Percentiles rank a stretch among this genome's conserved stretches.
These are phyloP conservation scores for Turritis glabra DNA, from an alignment of 345 rosid genomes.

Conservation along the genomic window DNA sequence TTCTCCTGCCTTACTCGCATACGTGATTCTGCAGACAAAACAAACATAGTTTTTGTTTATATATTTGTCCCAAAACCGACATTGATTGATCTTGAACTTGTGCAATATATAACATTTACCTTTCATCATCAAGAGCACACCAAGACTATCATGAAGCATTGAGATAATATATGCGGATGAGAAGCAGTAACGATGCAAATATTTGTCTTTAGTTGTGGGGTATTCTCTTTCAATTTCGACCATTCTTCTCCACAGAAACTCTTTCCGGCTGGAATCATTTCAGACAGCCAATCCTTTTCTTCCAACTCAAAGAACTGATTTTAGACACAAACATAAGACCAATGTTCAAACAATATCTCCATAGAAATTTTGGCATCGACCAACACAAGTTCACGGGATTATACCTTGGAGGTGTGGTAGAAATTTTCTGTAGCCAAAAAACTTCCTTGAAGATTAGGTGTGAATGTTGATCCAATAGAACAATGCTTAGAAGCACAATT, in stretches of 20 bases:
- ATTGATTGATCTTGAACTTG: background rate
- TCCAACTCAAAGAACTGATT: constrained; percentile 71
- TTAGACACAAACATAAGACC: constrained; percentile 19
- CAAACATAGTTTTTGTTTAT: background rate
- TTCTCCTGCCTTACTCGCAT: constrained; percentile 56
- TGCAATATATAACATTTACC: constrained; percentile 38
- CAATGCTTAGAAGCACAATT: constrained; percentile 59
- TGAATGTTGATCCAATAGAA: constrained; percentile 73
- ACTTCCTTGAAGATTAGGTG: constrained; percentile 73
- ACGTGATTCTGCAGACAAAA: constrained; percentile 50
- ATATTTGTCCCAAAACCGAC: background rate
- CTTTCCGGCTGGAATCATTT: constrained; percentile 56
- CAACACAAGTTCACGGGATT: background rate
- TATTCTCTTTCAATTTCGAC: constrained; percentile 63
- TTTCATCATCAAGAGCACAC: constrained; percentile 58
- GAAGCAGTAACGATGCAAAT: constrained; percentile 71
- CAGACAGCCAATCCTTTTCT: constrained; percentile 57
- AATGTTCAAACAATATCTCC: constrained; percentile 3
- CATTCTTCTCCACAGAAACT: constrained; percentile 80
- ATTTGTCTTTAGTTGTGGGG: constrained; percentile 53
- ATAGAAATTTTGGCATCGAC: constrained; percentile 6
- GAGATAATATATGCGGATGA: constrained; percentile 83
- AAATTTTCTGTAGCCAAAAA: constrained; percentile 87
- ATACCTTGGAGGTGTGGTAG: constrained; percentile 82
- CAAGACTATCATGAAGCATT: constrained; percentile 87